Conservation (phyloP, 805 yeast genomes). For the Candida takata region DNA sequence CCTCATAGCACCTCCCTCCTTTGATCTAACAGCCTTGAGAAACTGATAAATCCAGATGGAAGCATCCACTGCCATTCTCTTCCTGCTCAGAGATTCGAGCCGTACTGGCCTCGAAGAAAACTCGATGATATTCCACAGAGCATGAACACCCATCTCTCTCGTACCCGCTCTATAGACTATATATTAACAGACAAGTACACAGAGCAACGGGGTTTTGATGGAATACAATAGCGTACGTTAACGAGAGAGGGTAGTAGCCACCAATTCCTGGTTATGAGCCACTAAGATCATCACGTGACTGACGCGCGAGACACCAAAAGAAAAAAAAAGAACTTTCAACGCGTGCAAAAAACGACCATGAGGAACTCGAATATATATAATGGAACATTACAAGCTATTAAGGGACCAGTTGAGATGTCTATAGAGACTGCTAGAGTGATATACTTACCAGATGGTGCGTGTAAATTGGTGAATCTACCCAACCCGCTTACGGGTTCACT, state of each 20-base stretch:
- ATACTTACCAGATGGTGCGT: conserved; percentile 8
- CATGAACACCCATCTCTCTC: conserved; percentile 82
- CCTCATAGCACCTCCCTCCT: conserved; percentile 67
- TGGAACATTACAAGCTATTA: no score
- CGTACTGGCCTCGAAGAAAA: conserved; percentile 89
- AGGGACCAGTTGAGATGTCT: conserved; percentile 4
- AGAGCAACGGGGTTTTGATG: no score
- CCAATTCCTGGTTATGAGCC: no score
- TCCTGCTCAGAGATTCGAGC: conserved; percentile 74
- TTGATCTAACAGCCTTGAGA: conserved; percentile 86
- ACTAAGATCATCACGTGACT: no score
- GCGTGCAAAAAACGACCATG: no score
- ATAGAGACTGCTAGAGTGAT: conserved; percentile 10
- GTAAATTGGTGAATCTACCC: conserved; percentile 12
- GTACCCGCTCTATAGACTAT: no score
- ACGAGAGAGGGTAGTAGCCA: no score
- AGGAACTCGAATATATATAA: no score
- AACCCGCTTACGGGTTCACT: conserved; percentile 13
- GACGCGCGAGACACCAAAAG: no score
- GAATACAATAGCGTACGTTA: no score
- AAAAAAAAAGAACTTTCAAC: no score
- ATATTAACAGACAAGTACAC: no score
- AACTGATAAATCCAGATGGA: conserved; percentile 98
- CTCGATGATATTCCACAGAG: conserved; percentile 86
- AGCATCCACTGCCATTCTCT: conserved; percentile 89